Conservation (phyloP, 2,329 filamentous ascomycete genomes). For the Ophiocordyceps camponoti-rufipedis region DNA sequence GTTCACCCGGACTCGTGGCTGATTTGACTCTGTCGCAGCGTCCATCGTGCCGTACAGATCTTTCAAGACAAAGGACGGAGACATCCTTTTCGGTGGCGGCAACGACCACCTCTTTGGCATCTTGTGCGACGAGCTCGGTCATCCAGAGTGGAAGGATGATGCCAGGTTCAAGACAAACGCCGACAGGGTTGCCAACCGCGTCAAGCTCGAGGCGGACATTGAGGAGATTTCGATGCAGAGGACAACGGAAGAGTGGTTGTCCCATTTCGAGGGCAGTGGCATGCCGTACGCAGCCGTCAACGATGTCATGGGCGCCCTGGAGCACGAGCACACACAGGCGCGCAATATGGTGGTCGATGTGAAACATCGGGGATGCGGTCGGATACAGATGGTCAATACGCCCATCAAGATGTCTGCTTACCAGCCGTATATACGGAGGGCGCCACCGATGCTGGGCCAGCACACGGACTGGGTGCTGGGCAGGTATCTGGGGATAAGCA, state of each 20-base stretch:
- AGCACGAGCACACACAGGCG: constrained; percentile 69
- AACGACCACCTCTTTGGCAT: constrained; percentile 53
- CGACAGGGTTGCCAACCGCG: constrained; percentile 50
- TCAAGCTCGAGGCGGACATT: constrained; percentile 59
- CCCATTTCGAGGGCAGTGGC: constrained; percentile 71
- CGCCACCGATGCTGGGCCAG: constrained; percentile 73
- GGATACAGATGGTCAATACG: constrained; percentile 80
- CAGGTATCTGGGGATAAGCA: constrained; percentile 41
- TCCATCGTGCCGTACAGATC: constrained; percentile 92
- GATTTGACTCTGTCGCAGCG: constrained; percentile 30
- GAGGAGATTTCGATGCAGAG: constrained; percentile 55
- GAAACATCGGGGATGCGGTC: constrained; percentile 66
- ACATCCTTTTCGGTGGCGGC: constrained; percentile 52
- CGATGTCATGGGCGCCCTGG: constrained; percentile 69
- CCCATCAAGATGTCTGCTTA: constrained; percentile 87
- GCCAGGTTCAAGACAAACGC: constrained; percentile 42
- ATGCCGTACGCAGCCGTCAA: constrained; percentile 91
- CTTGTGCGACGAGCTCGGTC: constrained; percentile 40
- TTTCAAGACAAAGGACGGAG: constrained; percentile 56
- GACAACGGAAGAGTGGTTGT: constrained; percentile 78
- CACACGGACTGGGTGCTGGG: constrained; percentile 65
- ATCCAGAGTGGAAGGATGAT: constrained; percentile 41
- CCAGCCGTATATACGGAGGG: constrained; percentile 53
- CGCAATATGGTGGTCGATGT: constrained; percentile 81
- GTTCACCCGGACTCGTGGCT: not conserved